Base-by-base conservation (phyloP, 1,284 basidiomycete genomes). In the Chalciporus sp. region DNA sequence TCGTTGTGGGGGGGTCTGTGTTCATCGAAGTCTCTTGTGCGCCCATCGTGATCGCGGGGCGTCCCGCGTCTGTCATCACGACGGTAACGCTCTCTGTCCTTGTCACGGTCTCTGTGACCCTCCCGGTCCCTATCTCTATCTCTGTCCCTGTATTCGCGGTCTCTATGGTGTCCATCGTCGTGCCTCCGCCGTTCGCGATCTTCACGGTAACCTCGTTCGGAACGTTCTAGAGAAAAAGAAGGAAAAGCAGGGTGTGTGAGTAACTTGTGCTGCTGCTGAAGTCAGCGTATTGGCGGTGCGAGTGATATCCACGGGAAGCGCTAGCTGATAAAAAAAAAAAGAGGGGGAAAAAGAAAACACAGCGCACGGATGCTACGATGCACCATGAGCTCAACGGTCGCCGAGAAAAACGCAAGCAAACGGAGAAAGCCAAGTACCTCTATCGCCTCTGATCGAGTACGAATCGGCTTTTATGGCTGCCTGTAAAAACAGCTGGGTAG, bases 341-440 rank as follows among this genome's bases (percentile, higher is more conserved):
- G 71, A 63, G 72, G 67, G 66, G 67, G 77, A 72, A 76, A 71
- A 74, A 71, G 62, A 72, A 69, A 71, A 66, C 77, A 82, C 75
- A 78, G 80, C 82, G 82, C 82, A 76, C 67, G 67, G 67, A 73
- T 70, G 61, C 65, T 71, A 70, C 63, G 72, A 74, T 78, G 82
- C 84, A 83, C 82, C 83, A 83, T 86, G 81, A 85, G 83, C 77
- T 69, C 67, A 64, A 69, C 63, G 65, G 72, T 57, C 58, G 53
- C 57, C 53, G 50, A 50, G 51, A 60, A 66, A 65, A 58, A 55
- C 61, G 56, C 62, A 53, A 59, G 61, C 53, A 56, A 55, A 57
- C 62, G 54, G 40, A 33, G 53, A 61, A 52, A 50, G 62, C 61
- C 67, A 64, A 68, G 66, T 70, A 72, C 72, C 68, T 74, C 73